phyloP scores from a whole-genome alignment of 805 yeast species.

The Ogataea glucozyma region DNA sequence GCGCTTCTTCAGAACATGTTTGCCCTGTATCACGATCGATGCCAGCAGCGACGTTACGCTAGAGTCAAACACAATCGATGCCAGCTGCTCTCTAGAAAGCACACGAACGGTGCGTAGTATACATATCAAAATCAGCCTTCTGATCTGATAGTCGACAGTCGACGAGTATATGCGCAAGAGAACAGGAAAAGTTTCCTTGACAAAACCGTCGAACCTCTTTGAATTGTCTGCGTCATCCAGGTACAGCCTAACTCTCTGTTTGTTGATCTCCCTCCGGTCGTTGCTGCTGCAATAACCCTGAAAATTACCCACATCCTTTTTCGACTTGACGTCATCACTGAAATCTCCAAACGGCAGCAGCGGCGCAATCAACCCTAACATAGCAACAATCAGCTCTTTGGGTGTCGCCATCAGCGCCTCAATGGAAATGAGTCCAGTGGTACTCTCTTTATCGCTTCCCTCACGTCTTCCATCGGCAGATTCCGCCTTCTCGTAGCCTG shows the following conservation, averaged over 20 bases:
- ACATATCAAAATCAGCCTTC: conserved; percentile 56
- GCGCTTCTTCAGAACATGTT: conserved; percentile 27
- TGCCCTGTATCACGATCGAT: conserved; percentile 60
- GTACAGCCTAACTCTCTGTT: conserved; percentile 36
- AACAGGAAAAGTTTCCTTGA: conserved; percentile 49
- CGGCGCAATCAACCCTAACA: conserved; percentile 56
- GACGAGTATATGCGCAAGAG: conserved; percentile 68
- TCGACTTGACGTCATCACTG: conserved; percentile 5
- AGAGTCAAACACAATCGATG: conserved; percentile 34
- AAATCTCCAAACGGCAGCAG: conserved; percentile 50
- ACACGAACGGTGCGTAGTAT: conserved; percentile 53
- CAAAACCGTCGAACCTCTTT: conserved; percentile 34
- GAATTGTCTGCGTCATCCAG: conserved; percentile 24
- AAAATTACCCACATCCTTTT: conserved; percentile 33
- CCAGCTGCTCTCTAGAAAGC: conserved; percentile 35
- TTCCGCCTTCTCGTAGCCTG: conserved; percentile 45
- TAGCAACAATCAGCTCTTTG: conserved; percentile 56
- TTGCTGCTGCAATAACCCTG: conserved; percentile 31
- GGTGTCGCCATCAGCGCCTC: conserved; percentile 77
- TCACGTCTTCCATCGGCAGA: conserved; percentile 6
- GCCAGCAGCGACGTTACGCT: conserved; percentile 53
- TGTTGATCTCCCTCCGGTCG: conserved; percentile 29
- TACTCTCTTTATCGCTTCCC: not conserved
- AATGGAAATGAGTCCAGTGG: conserved; percentile 42
- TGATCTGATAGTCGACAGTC: conserved; percentile 64